Conservation (phyloP, 495 filamentous ascomycete genomes). For the Apiosordaria backusii region DNA sequence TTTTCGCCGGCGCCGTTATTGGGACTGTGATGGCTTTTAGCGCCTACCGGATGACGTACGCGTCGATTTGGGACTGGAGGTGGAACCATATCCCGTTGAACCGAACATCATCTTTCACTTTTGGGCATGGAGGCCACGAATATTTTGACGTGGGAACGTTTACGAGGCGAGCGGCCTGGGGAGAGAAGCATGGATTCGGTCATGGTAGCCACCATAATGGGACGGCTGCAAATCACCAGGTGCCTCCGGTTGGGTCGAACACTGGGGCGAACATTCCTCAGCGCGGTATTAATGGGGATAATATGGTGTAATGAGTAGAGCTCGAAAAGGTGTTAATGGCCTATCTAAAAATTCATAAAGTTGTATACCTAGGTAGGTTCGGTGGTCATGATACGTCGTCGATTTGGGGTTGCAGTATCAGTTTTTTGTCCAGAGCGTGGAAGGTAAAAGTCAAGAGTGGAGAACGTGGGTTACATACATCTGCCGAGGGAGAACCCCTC, state of each 20-base stretch:
- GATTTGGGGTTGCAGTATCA: too few species aligned
- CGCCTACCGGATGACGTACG: conserved; percentile 57
- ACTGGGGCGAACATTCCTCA: background rate
- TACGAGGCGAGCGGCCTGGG: background rate
- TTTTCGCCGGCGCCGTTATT: conserved; percentile 55
- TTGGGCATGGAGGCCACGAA: background rate
- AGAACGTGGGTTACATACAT: background rate
- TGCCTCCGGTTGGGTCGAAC: background rate
- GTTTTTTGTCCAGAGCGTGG: too few species aligned
- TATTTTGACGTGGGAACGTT: background rate
- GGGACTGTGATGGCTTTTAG: conserved; percentile 55
- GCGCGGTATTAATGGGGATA: background rate
- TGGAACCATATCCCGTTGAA: conserved; percentile 52
- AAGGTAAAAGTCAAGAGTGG: background rate
- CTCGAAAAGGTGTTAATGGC: too few species aligned
- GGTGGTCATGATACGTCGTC: too few species aligned
- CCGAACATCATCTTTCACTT: background rate
- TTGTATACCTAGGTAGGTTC: too few species aligned
- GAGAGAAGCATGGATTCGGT: background rate
- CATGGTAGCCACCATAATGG: conserved; percentile 3
- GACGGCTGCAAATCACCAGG: background rate
- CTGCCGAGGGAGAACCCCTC: background rate
- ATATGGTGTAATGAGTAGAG: background rate
- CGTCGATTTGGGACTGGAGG: conserved; percentile 56
- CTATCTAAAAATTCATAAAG: too few species aligned